Percentiles rank a stretch among this genome's conserved stretches.
Evolutionary conservation across 371 early-diverging fungal genomes (phyloP).

Genomic region (Apophysomyces trapeziformis): DNA sequence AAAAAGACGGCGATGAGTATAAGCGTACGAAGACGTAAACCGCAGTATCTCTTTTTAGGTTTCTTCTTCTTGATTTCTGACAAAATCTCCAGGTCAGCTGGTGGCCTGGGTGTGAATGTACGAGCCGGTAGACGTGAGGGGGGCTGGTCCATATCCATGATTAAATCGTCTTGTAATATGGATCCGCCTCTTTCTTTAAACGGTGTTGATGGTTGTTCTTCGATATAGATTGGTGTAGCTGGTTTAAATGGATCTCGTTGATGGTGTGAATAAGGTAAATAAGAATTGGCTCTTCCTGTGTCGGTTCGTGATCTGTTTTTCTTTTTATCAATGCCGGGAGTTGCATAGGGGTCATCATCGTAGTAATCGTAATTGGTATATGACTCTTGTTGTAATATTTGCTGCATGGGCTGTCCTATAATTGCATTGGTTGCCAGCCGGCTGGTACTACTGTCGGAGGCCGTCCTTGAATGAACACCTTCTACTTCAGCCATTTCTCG

Average conservation of each 20-base stretch:
- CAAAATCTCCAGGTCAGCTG: constrained; percentile 3
- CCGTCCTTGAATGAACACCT: constrained; percentile 39
- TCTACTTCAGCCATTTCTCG: constrained; percentile 24
- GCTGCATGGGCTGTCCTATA: constrained; percentile 8
- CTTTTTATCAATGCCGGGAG: constrained; percentile 13
- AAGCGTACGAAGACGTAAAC: constrained; percentile 18
- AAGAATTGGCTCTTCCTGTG: constrained; percentile 42
- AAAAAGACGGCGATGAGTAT: constrained; percentile 2
- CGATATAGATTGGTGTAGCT: constrained; percentile 43
- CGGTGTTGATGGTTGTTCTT: constrained; percentile 27
- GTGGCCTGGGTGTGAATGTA: background rate
- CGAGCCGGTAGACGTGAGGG: background rate
- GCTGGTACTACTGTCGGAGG: constrained; percentile 50
- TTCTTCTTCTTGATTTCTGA: constrained; percentile 21
- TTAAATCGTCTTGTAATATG: constrained; percentile 27
- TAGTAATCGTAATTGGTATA: constrained; percentile 13
- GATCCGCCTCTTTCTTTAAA: constrained; percentile 23
- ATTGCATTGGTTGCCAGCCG: constrained; percentile 21
- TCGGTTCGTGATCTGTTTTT: constrained; percentile 2
- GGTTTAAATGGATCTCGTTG: constrained; percentile 35
- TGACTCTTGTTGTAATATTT: background rate
- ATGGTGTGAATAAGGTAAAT: constrained; percentile 53
- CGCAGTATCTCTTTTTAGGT: constrained; percentile 16
- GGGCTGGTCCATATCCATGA: constrained; percentile 13
- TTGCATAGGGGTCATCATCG: constrained; percentile 46